A percentile compares a stretch with the other conserved stretches of the same genome.
phyloP scores from a whole-genome alignment of 352 stramenopile species.

The Globisporangium barbulae region DNA sequence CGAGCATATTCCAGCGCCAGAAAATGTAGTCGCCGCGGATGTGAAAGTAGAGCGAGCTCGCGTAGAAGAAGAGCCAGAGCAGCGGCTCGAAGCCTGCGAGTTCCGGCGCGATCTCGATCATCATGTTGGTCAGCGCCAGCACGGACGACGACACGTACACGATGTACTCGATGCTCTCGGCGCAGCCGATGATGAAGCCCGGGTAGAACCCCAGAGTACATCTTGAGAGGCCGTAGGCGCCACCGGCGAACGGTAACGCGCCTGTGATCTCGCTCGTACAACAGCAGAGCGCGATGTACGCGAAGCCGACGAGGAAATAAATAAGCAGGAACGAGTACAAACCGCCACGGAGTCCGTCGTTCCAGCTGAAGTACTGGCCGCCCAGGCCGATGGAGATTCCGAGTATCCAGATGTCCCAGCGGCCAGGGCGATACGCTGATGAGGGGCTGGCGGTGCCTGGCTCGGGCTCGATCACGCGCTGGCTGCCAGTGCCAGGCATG shows the following conservation, averaged over 20 bases:
- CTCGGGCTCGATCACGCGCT: constrained; percentile 93
- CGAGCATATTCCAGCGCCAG: constrained; percentile 28
- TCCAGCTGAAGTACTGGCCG: constrained; percentile 39
- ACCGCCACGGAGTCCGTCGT: constrained; percentile 23
- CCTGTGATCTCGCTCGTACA: constrained; percentile 31
- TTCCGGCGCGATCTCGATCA: constrained; percentile 17
- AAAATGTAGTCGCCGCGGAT: constrained; percentile 25
- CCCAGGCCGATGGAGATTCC: constrained; percentile 32
- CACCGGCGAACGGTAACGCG: constrained; percentile 31
- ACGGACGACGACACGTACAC: constrained; percentile 27
- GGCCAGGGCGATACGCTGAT: constrained; percentile 92
- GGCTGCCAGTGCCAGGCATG: neutral
- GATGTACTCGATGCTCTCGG: constrained; percentile 34
- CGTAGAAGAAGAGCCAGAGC: constrained; percentile 26
- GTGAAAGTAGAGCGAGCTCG: constrained; percentile 20
- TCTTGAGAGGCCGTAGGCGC: constrained; percentile 28
- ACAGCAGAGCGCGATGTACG: constrained; percentile 29
- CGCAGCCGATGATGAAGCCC: constrained; percentile 32
- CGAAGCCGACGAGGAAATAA: constrained; percentile 22
- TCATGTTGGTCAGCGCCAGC: constrained; percentile 22
- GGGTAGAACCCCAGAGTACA: constrained; percentile 35
- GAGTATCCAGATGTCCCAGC: constrained; percentile 55
- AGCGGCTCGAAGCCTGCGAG: constrained; percentile 19
- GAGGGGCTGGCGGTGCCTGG: constrained; percentile 94
- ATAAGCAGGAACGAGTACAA: constrained; percentile 23